These are phyloP conservation scores for Claviceps pazoutovae DNA, from an alignment of 2,329 filamentous ascomycete genomes.

Conservation along the genomic window DNA sequence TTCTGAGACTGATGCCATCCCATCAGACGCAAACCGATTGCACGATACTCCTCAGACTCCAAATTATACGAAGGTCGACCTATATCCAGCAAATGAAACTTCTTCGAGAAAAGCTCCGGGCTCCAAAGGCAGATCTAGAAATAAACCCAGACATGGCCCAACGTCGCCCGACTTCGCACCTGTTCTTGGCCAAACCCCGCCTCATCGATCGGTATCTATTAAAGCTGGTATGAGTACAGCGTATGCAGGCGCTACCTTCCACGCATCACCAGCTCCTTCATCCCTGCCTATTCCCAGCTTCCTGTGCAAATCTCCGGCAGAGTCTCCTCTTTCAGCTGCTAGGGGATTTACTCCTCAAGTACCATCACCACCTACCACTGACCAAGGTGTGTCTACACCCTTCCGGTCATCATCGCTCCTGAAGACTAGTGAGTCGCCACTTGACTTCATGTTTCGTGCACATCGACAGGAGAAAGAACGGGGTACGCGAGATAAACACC, in stretches of 20 bases:
- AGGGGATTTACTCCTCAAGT: constrained; percentile 22
- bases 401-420: constrained; percentile 22
- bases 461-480: constrained; percentile 65
- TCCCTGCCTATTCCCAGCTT: constrained; percentile 85
- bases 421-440: constrained; percentile 49
- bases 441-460: constrained; percentile 83
- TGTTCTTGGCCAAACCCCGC: constrained; percentile 28
- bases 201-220: constrained; percentile 25
- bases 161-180: constrained; percentile 29
- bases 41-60: constrained; percentile 31
- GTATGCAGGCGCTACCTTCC: constrained; percentile 89
- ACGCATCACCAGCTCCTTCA: constrained; percentile 84
- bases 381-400: constrained; percentile 35
- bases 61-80: constrained; percentile 25
- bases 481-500: constrained; percentile 26
- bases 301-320: constrained; percentile 57
- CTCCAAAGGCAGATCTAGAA: constrained; percentile 18
- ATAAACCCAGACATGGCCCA: constrained; percentile 13
- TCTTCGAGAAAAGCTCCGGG: constrained; percentile 15
- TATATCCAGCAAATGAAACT: constrained; percentile 15
- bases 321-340: constrained; percentile 33
- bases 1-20: constrained; percentile 38
- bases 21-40: constrained; percentile 19
- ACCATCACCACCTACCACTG: constrained; percentile 38
- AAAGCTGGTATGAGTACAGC: constrained; percentile 39